These are phyloP conservation scores for Acanthamoeba castellanii DNA, from an alignment of 208 protist species.

Conservation along the genomic window DNA sequence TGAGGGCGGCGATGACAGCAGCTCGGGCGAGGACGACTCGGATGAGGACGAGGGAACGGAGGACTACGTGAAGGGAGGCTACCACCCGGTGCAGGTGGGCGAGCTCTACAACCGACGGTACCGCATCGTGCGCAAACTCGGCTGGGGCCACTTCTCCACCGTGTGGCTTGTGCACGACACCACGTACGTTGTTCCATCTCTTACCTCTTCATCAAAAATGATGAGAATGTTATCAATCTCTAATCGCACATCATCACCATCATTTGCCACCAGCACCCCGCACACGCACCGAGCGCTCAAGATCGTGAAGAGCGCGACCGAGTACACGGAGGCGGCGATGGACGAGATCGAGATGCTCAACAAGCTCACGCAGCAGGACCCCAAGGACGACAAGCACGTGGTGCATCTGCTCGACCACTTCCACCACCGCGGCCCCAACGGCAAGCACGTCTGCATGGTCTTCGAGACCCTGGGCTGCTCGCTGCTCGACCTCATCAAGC, in stretches of 20 bases:
- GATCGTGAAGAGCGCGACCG: conserved; percentile 94
- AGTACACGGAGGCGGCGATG: conserved; percentile 93
- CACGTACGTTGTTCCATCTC: not conserved
- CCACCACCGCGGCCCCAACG: conserved; percentile 86
- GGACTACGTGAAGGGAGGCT: conserved; percentile 90
- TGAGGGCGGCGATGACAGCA: not conserved
- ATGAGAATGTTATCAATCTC: not conserved
- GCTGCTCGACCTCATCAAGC: conserved; percentile 96
- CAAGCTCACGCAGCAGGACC: conserved; percentile 73
- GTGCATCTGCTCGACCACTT: conserved; percentile 88
- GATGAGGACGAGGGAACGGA: conserved; percentile 69
- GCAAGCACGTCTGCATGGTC: conserved; percentile 96
- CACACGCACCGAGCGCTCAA: conserved; percentile 90
- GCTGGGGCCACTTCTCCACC: conserved; percentile 99
- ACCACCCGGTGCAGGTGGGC: conserved; percentile 95
- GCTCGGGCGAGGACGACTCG: not conserved
- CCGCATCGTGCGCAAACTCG: conserved; percentile 95
- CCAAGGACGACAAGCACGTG: conserved; percentile 77
- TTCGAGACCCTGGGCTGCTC: conserved; percentile 98
- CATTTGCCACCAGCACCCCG: not conserved
- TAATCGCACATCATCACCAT: not conserved
- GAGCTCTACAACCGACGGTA: conserved; percentile 96
- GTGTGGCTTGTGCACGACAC: conserved; percentile 98
- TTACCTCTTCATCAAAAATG: not conserved
- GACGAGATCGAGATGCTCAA: conserved; percentile 86